A percentile compares a stretch with the other conserved stretches of the same genome.
Evolutionary conservation across 106 monocot genomes (phyloP).

Genomic region (Allium fistulosum): DNA sequence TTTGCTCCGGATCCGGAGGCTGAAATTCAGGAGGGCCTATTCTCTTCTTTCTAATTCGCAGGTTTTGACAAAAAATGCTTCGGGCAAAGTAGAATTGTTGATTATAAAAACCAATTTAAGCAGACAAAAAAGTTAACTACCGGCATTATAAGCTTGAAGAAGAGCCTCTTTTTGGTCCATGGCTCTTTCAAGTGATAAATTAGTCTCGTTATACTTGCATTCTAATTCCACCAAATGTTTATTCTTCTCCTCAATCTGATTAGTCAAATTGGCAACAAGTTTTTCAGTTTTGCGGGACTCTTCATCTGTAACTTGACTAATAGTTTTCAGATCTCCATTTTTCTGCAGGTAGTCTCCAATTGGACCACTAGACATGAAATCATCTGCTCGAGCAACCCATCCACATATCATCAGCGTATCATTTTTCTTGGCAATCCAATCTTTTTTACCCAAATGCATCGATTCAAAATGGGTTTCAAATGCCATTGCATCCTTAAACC

Average conservation of each 20-base stretch:
- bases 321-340: conserved; percentile 57
- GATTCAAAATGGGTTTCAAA: conserved; percentile 49
- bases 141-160: conserved; percentile 38
- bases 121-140: not conserved
- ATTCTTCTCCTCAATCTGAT: conserved; percentile 38
- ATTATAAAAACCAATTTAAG: not conserved
- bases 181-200: conserved; percentile 28
- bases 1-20: too few relatives aligned
- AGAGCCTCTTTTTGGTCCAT: conserved; percentile 40
- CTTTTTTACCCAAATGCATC: conserved; percentile 21
- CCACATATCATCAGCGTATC: conserved; percentile 27
- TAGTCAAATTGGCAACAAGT: conserved; percentile 32
- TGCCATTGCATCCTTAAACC: conserved; percentile 46
- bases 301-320: conserved; percentile 34
- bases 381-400: conserved; percentile 59
- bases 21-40: too few relatives aligned
- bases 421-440: conserved; percentile 18
- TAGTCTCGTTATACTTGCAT: conserved; percentile 31
- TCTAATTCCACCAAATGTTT: conserved; percentile 41
- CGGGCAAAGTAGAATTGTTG: too few relatives aligned
- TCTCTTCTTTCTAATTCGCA: too few relatives aligned
- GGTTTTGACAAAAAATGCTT: too few relatives aligned
- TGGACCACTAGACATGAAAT: conserved; percentile 31
- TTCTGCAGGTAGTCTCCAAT: conserved; percentile 37
- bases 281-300: conserved; percentile 28